Conservation (phyloP, 495 filamentous ascomycete genomes). For the Penicillium steckii region DNA sequence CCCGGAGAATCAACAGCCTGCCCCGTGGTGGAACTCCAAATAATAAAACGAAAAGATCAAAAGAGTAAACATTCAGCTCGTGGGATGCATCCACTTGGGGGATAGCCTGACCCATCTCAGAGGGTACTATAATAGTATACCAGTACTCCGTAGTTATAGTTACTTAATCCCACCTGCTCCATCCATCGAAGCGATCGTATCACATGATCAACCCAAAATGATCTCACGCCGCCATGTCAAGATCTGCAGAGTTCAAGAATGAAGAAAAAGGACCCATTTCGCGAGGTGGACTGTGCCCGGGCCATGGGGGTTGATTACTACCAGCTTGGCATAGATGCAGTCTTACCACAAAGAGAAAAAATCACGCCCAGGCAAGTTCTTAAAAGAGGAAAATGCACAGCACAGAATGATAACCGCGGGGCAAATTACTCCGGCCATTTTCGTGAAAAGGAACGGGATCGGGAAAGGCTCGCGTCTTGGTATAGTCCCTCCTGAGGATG, state of each 20-base stretch:
- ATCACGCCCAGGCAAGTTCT: background rate
- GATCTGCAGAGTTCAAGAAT: conserved; percentile 2
- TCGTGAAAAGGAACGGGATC: conserved; percentile 21
- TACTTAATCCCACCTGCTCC: no score
- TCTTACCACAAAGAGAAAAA: background rate
- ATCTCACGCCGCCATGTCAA: background rate
- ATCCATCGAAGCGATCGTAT: no score
- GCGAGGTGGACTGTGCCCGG: conserved; percentile 4
- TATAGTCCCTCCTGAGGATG: background rate
- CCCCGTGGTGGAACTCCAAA: no score
- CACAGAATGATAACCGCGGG: background rate
- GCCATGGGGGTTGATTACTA: background rate
- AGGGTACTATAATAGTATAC: no score
- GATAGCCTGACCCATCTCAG: background rate
- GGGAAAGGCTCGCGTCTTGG: conserved; percentile 30
- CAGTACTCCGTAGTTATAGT: no score
- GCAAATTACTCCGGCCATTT: background rate
- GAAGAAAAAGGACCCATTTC: conserved; percentile 3
- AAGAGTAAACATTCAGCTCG: conserved; percentile 4
- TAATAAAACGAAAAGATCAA: background rate
- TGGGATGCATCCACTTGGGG: conserved; percentile 6
- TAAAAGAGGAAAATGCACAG: background rate
- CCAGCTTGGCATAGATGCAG: background rate
- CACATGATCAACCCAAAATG: background rate
- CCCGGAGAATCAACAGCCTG: no score